A percentile compares a stretch with the other conserved stretches of the same genome.
phyloP scores from a whole-genome alignment of 1,284 basidiomycete species.

The Sphaerobolus stellatus region DNA sequence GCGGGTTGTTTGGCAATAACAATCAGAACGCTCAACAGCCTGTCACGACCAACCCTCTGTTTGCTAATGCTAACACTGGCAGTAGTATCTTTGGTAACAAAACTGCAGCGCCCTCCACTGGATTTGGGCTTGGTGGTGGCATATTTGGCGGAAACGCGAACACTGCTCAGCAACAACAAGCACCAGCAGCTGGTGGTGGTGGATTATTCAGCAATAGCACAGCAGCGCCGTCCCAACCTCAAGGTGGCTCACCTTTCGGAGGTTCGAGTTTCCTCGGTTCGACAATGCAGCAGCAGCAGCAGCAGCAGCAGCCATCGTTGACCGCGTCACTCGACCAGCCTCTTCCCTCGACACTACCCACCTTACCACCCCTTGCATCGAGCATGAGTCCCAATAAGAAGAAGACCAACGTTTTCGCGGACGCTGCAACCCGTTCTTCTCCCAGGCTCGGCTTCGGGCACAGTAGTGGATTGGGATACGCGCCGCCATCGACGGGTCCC shows the following conservation, averaged over 20 bases:
- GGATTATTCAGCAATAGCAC: conserved; percentile 48
- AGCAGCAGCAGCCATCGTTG: conserved; percentile 50
- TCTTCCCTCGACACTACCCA: conserved; percentile 80
- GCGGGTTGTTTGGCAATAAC: conserved; percentile 46
- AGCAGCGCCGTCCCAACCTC: background rate
- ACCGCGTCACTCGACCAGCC: conserved; percentile 89
- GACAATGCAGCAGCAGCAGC: conserved; percentile 27
- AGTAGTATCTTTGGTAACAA: conserved; percentile 37
- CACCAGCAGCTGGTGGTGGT: conserved; percentile 41
- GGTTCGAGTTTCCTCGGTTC: conserved; percentile 16
- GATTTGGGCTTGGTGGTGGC: background rate
- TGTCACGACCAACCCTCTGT: conserved; percentile 28
- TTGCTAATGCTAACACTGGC: conserved; percentile 33
- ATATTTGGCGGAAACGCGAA: conserved; percentile 10
- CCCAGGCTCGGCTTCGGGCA: conserved; percentile 54
- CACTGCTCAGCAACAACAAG: conserved; percentile 19
- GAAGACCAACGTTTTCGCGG: conserved; percentile 68
- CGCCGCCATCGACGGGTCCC: conserved; percentile 53
- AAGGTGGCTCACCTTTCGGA: conserved; percentile 10
- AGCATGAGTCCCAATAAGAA: conserved; percentile 56
- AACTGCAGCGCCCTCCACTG: conserved; percentile 37
- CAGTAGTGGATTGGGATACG: conserved; percentile 35
- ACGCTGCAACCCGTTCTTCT: conserved; percentile 63
- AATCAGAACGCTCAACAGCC: conserved; percentile 26
- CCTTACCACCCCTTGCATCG: conserved; percentile 69